Base-by-base conservation (phyloP, 768 basidiomycete species). In the Filobasidium wieringae region DNA sequence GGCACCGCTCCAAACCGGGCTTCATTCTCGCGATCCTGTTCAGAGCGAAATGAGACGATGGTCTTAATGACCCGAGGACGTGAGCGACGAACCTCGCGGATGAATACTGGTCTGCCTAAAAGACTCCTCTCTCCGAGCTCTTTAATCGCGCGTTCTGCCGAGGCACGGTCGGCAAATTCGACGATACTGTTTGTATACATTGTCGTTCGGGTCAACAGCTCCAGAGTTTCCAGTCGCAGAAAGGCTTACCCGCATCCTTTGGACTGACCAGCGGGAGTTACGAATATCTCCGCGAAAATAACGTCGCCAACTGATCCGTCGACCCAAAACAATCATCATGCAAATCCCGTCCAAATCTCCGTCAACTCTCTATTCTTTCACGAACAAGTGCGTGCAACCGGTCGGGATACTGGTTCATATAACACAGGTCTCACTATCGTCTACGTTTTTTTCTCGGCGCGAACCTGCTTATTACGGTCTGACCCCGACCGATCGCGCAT, bases 211-310 rank as follows among this genome's bases (percentile, higher is more conserved):
- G 17, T 37, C 40, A 40, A 33, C 37, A 59, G 34, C 47, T 15
- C 41, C n/a, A n/a, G 30, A 47, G n/a, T 36, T 32, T n/a, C 12
- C 4, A 39, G 36, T n/a, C 27, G 33, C 29, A 24, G 27, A 17
- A 30, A 8, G 3, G 14, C 92, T 76, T 69, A 96, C 95, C 93
- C 93, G 84, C 93, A 99, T 73, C 93, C 93, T 75, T 99, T 99
- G 26, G 92, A 96, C 55, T 93, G 82, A 30, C 93, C 93, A 22
- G 87, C 92, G 15, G 93, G 93, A 6, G 95, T 95, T 66, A 91
- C 79, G 70, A 99, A 83, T 67, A 99, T 90, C 84, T 99, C 93
- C 82, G 93, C 88, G 83, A 99, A 99, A 76, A 93, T 85, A 73
- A 96, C 92, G 80, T 92, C 91, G 81, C 93, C 93, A 84, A 89